phyloP scores from a whole-genome alignment of 176 grass and related monocot genomes.

The Avena atlantica region DNA sequence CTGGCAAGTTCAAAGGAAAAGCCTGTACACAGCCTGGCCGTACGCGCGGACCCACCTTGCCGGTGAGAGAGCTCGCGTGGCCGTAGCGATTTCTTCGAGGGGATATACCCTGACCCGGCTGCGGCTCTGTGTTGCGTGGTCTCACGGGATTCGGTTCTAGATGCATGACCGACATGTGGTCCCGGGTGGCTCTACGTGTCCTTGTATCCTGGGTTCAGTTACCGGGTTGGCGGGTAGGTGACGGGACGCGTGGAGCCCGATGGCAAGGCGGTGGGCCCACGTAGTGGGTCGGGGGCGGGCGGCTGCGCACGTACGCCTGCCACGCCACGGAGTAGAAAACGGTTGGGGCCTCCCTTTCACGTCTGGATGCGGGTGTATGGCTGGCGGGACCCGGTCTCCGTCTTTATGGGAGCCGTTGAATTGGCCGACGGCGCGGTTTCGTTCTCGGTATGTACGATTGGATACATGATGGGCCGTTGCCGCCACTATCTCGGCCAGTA shows the following conservation, averaged over 20 bases:
- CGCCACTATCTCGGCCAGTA: too few species aligned
- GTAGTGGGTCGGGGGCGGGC: neutral
- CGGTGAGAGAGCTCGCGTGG: accelerated
- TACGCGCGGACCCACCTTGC: accelerated
- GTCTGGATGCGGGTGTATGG: slow-evolving; percentile 20
- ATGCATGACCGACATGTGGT: slow-evolving; percentile 29
- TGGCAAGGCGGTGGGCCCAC: neutral
- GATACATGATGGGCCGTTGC: neutral
- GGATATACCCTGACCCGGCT: slow-evolving; percentile 37
- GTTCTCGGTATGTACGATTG: neutral
- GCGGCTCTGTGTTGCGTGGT: neutral
- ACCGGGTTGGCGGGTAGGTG: neutral
- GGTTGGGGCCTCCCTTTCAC: slow-evolving; percentile 45
- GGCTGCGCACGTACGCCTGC: neutral
- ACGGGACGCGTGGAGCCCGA: neutral
- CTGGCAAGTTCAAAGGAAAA: neutral
- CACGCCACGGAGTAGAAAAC: neutral
- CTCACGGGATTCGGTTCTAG: neutral
- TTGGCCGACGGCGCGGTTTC: neutral
- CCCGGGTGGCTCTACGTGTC: neutral
- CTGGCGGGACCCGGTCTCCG: slow-evolving; percentile 14
- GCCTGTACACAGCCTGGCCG: neutral
- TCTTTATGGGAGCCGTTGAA: slow-evolving; percentile 27
- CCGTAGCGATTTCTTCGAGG: neutral
- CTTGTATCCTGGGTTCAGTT: neutral